Evolutionary conservation across 2,329 filamentous ascomycete genomes (phyloP).

Genomic region (Cladosporium velox): DNA sequence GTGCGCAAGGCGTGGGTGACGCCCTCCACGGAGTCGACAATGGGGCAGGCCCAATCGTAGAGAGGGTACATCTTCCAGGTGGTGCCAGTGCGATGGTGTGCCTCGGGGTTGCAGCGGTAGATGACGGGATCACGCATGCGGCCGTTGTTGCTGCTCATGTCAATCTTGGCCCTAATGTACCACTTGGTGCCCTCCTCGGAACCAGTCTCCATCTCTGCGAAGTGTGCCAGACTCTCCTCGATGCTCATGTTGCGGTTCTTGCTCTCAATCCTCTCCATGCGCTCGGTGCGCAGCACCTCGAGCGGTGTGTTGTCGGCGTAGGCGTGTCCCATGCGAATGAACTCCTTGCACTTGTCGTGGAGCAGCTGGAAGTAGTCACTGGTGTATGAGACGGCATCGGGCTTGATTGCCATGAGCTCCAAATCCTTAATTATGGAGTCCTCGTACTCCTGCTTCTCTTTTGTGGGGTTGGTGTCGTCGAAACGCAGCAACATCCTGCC

Average conservation of each 20-base stretch:
- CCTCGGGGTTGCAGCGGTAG: slow-evolving; percentile 80
- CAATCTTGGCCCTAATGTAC: slow-evolving; percentile 95
- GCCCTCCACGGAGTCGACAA: slow-evolving; percentile 78
- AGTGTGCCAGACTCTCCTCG: slow-evolving; percentile 82
- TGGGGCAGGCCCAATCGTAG: slow-evolving; percentile 83
- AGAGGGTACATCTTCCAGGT: slow-evolving; percentile 86
- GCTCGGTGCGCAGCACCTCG: slow-evolving; percentile 81
- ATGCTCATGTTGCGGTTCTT: slow-evolving; percentile 74
- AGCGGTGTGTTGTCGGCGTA: slow-evolving; percentile 95
- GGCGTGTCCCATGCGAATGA: slow-evolving; percentile 84
- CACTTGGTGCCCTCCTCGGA: slow-evolving; percentile 76
- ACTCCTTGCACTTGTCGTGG: slow-evolving; percentile 78
- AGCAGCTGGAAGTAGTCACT: slow-evolving; percentile 95
- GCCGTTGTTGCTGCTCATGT: slow-evolving; percentile 88
- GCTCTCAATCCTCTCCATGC: slow-evolving; percentile 81
- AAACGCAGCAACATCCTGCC: slow-evolving; percentile 90
- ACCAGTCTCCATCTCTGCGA: slow-evolving; percentile 91
- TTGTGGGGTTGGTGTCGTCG: slow-evolving; percentile 95
- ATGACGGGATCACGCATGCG: slow-evolving; percentile 96
- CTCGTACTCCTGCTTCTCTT: slow-evolving; percentile 96
- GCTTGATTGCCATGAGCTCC: slow-evolving; percentile 85
- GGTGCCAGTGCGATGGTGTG: slow-evolving; percentile 75
- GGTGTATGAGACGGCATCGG: slow-evolving; percentile 83
- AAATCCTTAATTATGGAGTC: slow-evolving; percentile 93
- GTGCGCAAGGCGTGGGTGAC: slow-evolving; percentile 82